phyloP scores from a whole-genome alignment of 2,329 filamentous ascomycete genomes.

The Aspergillus melleus region DNA sequence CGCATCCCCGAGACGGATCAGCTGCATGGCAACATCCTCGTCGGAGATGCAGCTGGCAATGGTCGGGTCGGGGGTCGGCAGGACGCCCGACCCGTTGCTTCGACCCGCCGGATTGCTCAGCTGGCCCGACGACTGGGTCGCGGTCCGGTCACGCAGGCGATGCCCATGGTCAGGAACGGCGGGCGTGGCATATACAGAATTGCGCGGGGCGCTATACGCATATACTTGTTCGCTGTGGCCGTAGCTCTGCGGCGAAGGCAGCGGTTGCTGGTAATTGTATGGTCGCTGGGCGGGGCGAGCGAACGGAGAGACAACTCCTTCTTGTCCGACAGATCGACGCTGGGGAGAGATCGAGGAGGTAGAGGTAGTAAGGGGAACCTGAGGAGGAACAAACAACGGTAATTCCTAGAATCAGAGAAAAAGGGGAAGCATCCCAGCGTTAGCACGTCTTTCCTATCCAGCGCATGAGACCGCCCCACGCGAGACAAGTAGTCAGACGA shows the following conservation, averaged over 20 bases:
- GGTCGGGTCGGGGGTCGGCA: slow-evolving; percentile 95
- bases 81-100: slow-evolving; percentile 56
- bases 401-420: slow-evolving; percentile 67
- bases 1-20: slow-evolving; percentile 93
- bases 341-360: slow-evolving; percentile 94
- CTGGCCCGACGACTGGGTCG: slow-evolving; percentile 48
- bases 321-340: slow-evolving; percentile 74
- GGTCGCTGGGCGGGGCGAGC: slow-evolving; percentile 74
- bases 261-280: slow-evolving; percentile 72
- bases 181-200: slow-evolving; percentile 62
- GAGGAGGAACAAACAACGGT: slow-evolving; percentile 88
- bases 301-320: slow-evolving; percentile 67
- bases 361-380: slow-evolving; percentile 92
- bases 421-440: slow-evolving; percentile 7
- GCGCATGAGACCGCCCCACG: neutral
- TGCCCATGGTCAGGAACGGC: slow-evolving; percentile 57
- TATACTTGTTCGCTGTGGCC: slow-evolving; percentile 50
- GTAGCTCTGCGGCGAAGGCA: slow-evolving; percentile 84
- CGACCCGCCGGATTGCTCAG: slow-evolving; percentile 43
- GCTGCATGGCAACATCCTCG: slow-evolving; percentile 93
- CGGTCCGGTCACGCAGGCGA: slow-evolving; percentile 65
- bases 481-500: slow-evolving; percentile 49
- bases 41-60: slow-evolving; percentile 96
- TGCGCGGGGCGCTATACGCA: slow-evolving; percentile 32
- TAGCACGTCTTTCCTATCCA: slow-evolving; percentile 9